phyloP scores from a whole-genome alignment of 2,329 filamentous ascomycete genomes.

The Grosmannia huntii region DNA sequence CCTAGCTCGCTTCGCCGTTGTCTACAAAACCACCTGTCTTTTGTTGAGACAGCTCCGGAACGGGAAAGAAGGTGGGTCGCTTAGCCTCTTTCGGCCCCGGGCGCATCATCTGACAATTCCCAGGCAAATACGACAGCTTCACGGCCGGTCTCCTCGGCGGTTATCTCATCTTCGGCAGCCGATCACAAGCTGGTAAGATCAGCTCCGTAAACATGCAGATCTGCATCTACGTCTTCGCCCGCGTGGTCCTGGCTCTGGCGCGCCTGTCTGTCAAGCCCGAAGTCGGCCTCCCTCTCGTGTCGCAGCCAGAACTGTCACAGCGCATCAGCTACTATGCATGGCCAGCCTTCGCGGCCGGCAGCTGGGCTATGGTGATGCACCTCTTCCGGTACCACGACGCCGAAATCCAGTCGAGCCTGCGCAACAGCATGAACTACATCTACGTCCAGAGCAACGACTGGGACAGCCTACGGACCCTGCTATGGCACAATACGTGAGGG shows the following conservation, averaged over 20 bases:
- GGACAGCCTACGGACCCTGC: conserved; percentile 71
- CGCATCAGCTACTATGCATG: conserved; percentile 62
- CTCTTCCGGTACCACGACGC: conserved; percentile 87
- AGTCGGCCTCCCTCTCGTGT: conserved; percentile 36
- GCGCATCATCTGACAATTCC: not conserved
- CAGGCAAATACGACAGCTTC: conserved; percentile 70
- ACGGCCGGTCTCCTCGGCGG: conserved; percentile 78
- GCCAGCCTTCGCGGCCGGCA: conserved; percentile 82
- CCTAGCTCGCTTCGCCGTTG: conserved; percentile 76
- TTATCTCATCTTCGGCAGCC: conserved; percentile 77
- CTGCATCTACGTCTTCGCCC: conserved; percentile 92
- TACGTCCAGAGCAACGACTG: conserved; percentile 82
- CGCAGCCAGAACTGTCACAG: conserved; percentile 30
- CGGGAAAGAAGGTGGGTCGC: conserved; percentile 42
- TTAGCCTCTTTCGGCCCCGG: not conserved
- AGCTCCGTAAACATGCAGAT: conserved; percentile 90
- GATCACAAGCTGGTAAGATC: conserved; percentile 53
- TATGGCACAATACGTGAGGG: conserved; percentile 65
- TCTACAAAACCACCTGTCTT: conserved; percentile 80
- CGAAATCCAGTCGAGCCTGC: conserved; percentile 77
- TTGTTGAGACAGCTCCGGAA: conserved; percentile 50
- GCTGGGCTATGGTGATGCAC: conserved; percentile 93
- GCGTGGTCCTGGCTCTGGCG: conserved; percentile 73
- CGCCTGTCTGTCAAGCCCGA: conserved; percentile 64
- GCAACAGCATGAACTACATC: conserved; percentile 96